Evolutionary conservation across 805 yeast species (phyloP).

Genomic region (Tetrapisispora namnaoensis): DNA sequence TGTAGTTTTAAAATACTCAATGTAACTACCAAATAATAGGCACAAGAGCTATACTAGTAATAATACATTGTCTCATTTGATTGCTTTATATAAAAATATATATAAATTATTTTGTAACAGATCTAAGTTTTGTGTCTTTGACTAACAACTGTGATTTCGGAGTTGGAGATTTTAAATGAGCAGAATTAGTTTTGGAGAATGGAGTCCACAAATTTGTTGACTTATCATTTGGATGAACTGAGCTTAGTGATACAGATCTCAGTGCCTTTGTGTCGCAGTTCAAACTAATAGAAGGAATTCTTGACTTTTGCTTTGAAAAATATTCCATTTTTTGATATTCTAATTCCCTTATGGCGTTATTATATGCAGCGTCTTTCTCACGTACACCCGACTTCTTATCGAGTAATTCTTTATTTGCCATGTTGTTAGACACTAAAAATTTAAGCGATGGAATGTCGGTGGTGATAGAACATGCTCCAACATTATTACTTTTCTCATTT

Average conservation of each 20-base stretch:
- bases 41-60: too few relatives aligned
- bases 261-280: neutral
- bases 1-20: too few relatives aligned
- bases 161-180: conserved; percentile 14
- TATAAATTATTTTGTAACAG: neutral
- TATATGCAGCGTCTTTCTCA: neutral
- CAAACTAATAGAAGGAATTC: conserved; percentile 8
- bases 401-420: neutral
- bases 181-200: conserved; percentile 3
- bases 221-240: neutral
- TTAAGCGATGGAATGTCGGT: neutral
- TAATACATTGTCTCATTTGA: too few relatives aligned
- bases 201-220: conserved; percentile 7
- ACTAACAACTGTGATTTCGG: conserved; percentile 13
- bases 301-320: conserved; percentile 7
- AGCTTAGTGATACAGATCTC: neutral
- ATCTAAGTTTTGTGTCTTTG: neutral
- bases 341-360: conserved; percentile 4
- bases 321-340: conserved; percentile 9
- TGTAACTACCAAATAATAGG: too few relatives aligned
- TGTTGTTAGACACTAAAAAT: neutral
- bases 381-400: neutral
- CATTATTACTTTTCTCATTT: neutral
- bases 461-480: too few relatives aligned
- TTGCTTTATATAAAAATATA: too few relatives aligned